These are phyloP conservation scores for Moesziomyces sp. DNA, from an alignment of 1,284 basidiomycete species.

Conservation along the genomic window DNA sequence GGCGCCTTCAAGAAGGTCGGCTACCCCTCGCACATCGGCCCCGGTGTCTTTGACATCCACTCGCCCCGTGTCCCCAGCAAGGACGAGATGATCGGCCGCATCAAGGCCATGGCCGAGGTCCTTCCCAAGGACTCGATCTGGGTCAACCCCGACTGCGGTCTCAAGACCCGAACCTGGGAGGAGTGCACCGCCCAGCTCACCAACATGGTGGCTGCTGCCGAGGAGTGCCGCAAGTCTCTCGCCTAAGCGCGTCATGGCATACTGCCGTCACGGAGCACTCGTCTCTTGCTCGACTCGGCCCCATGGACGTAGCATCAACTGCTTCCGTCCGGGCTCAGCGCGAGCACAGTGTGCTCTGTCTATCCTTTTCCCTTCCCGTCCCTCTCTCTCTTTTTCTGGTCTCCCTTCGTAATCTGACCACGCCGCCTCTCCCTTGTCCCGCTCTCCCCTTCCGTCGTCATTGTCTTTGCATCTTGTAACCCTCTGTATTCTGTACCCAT, in stretches of 20 bases:
- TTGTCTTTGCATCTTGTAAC: constrained; percentile 17
- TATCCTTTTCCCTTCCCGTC: constrained; percentile 1
- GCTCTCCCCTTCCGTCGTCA: constrained; percentile 22
- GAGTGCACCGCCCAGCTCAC: constrained; percentile 75
- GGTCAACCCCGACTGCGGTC: constrained; percentile 86
- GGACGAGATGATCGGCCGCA: constrained; percentile 94
- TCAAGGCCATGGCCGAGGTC: constrained; percentile 76
- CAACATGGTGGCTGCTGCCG: constrained; percentile 72
- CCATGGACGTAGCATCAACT: constrained; percentile 37
- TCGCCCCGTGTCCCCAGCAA: constrained; percentile 90
- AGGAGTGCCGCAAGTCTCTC: constrained; percentile 79
- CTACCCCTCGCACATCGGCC: constrained; percentile 98
- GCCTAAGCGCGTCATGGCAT: constrained; percentile 28
- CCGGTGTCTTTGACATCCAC: constrained; percentile 94
- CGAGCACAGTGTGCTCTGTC: neutral
- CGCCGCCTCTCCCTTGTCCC: neutral
- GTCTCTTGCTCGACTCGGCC: constrained; percentile 6
- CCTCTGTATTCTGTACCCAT: constrained; percentile 50
- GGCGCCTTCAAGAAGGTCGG: constrained; percentile 94
- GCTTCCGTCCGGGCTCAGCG: constrained; percentile 21
- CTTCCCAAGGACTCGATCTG: constrained; percentile 71
- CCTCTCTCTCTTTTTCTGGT: constrained; percentile 15
- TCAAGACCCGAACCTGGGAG: constrained; percentile 68
- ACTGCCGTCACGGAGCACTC: neutral
- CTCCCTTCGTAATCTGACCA: constrained; percentile 4